A percentile compares a stretch with the other conserved stretches of the same genome.
Evolutionary conservation across 805 yeast species (phyloP).

Genomic region (Yamadazyma philogaea): DNA sequence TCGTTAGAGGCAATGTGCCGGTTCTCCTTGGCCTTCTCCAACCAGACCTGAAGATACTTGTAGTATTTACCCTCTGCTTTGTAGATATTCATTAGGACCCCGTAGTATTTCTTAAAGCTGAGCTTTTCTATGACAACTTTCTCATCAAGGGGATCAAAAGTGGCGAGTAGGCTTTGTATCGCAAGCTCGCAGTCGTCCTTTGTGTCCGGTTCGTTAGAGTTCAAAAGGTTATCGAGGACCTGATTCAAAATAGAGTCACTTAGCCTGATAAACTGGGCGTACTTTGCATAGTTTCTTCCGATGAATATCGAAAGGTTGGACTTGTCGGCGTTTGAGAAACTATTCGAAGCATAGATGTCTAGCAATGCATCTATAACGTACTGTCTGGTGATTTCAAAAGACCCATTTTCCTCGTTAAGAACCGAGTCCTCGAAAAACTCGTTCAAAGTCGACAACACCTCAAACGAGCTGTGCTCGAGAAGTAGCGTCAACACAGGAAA

Average conservation of each 20-base stretch:
- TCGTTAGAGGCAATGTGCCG: constrained; percentile 5
- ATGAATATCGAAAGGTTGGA: constrained; percentile 61
- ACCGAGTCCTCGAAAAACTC: constrained; percentile 81
- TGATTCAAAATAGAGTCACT: constrained; percentile 55
- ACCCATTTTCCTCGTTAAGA: constrained; percentile 54
- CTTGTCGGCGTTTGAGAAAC: constrained; percentile 22
- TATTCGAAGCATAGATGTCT: constrained; percentile 47
- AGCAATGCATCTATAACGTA: constrained; percentile 70
- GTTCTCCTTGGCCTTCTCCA: constrained; percentile 19
- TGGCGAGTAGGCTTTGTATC: constrained; percentile 64
- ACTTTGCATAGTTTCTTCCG: constrained; percentile 80
- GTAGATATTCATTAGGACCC: constrained; percentile 59
- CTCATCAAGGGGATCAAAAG: constrained; percentile 57
- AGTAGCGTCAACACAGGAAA: constrained; percentile 70
- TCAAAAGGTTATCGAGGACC: constrained; percentile 51
- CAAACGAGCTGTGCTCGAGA: constrained; percentile 53
- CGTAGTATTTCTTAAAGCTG: constrained; percentile 51
- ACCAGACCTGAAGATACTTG: constrained; percentile 55
- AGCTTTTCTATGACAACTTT: constrained; percentile 49
- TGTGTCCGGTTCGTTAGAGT: constrained; percentile 27
- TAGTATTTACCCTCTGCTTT: constrained; percentile 49
- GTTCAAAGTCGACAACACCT: constrained; percentile 64
- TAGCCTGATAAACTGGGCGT: constrained; percentile 73
- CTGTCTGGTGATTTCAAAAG: constrained; percentile 54
- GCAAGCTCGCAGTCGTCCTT: constrained; percentile 72